Evolutionary conservation across 2,329 filamentous ascomycete species (phyloP), one percentile per base, ranked within the genome.

Genomic region (Tolypocladium amazonense): DNA sequence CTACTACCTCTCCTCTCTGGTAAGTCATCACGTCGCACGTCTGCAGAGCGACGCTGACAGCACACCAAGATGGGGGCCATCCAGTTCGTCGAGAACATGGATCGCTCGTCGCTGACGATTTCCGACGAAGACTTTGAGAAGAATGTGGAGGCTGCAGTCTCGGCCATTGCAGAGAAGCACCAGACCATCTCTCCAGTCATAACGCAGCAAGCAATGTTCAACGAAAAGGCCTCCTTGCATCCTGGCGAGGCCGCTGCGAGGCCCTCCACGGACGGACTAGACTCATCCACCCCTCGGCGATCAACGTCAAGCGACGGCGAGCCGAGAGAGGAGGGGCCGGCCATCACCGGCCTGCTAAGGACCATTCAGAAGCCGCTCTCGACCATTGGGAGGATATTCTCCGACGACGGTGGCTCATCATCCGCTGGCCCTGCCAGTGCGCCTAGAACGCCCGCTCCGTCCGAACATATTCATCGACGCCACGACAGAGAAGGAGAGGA

Each of bases 131-230:
- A 97, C 43, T 99, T 99, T 68, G 94, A 99, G 71, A 85, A 84
- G 69, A 92, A 96, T 65, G 95, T 99, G n/a, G 94, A 99, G 76
- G 89, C 89, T 4, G 92, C 94, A 9, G 95, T 99, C 3, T 96
- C 91, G 7, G 90, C 90, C 50, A 99, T 99, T 65, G 93, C 94
- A 2, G 93, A 97, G 74, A 90, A 90, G 68, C 92, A 97, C 68
- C 83, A 86, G 60, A 71, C 77, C 8, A 73, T 76, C 50, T 81
- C 83, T 9, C 80, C 79, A 12, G 71, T 62, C 68, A 68, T 61
- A 65, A 71, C 71, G 69, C 70, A 76, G 47, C 74, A 73, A 27
- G 68, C 70, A 2, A 65, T 70, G 1, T 73, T 77, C 37, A 79
- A 77, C 14, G 81, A 83, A 62, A 82, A 81, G 66, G 62, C 69